phyloP scores from a whole-genome alignment of 805 yeast genomes.

The Kazachstania bromeliacearum region DNA sequence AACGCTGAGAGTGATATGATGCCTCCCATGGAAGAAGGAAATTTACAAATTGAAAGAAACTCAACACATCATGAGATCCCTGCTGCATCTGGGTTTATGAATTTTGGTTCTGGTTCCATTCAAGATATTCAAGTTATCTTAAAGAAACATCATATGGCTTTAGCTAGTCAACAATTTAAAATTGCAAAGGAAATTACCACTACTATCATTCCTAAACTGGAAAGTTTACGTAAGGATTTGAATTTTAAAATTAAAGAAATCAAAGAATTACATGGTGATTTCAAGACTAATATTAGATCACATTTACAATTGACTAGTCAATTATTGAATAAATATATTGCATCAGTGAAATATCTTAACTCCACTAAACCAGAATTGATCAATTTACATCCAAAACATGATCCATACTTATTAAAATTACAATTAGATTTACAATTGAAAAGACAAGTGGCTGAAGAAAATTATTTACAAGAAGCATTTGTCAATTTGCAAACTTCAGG shows the following conservation, averaged over 20 bases:
- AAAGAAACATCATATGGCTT: slow-evolving; percentile 52
- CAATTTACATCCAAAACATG: slow-evolving; percentile 35
- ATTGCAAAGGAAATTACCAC: slow-evolving; percentile 46
- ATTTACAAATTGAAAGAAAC: background rate
- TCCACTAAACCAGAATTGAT: slow-evolving; percentile 11
- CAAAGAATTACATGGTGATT: slow-evolving; percentile 54
- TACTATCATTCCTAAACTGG: slow-evolving; percentile 48
- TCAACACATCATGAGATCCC: background rate
- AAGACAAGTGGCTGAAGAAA: slow-evolving; percentile 52
- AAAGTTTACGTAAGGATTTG: slow-evolving; percentile 57
- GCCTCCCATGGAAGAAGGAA: background rate
- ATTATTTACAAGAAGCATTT: slow-evolving; percentile 55
- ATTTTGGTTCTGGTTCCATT: slow-evolving; percentile 66
- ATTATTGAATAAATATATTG: slow-evolving; percentile 38
- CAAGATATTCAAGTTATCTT: slow-evolving; percentile 68
- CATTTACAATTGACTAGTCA: slow-evolving; percentile 60
- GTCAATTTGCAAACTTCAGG: slow-evolving; percentile 57
- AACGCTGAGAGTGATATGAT: background rate
- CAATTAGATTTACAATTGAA: slow-evolving; percentile 58
- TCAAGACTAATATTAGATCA: slow-evolving; percentile 47
- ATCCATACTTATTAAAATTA: slow-evolving; percentile 55
- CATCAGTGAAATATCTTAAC: slow-evolving; percentile 36
- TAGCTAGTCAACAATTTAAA: slow-evolving; percentile 46
- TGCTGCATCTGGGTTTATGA: slow-evolving; percentile 45
- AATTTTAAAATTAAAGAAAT: slow-evolving; percentile 73